Conservation (phyloP, 2,329 filamentous ascomycete genomes). For the Fusarium piperis region DNA sequence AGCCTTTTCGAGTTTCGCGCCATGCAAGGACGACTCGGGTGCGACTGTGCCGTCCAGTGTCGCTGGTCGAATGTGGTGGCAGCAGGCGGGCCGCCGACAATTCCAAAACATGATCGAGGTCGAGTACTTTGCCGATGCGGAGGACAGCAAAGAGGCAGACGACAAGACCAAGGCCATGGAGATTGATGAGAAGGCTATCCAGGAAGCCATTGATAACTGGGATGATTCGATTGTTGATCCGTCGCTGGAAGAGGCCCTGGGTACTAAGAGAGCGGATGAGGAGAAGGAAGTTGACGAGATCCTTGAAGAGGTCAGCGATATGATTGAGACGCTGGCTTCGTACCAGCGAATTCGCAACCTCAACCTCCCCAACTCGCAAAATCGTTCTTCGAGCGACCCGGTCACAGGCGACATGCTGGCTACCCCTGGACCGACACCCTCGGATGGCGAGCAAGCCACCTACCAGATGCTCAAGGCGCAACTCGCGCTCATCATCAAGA, state of each 20-base stretch:
- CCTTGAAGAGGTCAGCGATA: constrained; percentile 76
- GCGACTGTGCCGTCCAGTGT: constrained; percentile 75
- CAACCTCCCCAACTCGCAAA: constrained; percentile 71
- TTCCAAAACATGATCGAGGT: constrained; percentile 72
- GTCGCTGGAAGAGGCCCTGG: constrained; percentile 62
- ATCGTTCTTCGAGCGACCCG: constrained; percentile 68
- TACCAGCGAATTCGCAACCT: constrained; percentile 83
- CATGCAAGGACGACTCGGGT: constrained; percentile 76
- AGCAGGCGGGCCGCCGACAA: constrained; percentile 71
- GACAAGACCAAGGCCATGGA: constrained; percentile 49
- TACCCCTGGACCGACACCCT: constrained; percentile 73
- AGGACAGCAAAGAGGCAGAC: constrained; percentile 49
- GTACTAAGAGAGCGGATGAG: constrained; percentile 64
- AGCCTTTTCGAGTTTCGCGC: constrained; percentile 83
- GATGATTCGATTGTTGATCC: constrained; percentile 68
- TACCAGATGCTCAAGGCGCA: constrained; percentile 82
- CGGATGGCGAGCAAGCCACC: constrained; percentile 66
- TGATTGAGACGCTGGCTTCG: constrained; percentile 80
- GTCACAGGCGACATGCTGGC: constrained; percentile 74
- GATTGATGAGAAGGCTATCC: constrained; percentile 62
- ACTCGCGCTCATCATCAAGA: constrained; percentile 76
- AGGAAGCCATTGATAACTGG: constrained; percentile 67
- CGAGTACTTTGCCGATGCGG: constrained; percentile 55
- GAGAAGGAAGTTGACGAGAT: constrained; percentile 77
- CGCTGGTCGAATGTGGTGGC: constrained; percentile 80